These are phyloP conservation scores for Saccharomycopsis babjevae DNA, from an alignment of 805 yeast species.

Conservation along the genomic window DNA sequence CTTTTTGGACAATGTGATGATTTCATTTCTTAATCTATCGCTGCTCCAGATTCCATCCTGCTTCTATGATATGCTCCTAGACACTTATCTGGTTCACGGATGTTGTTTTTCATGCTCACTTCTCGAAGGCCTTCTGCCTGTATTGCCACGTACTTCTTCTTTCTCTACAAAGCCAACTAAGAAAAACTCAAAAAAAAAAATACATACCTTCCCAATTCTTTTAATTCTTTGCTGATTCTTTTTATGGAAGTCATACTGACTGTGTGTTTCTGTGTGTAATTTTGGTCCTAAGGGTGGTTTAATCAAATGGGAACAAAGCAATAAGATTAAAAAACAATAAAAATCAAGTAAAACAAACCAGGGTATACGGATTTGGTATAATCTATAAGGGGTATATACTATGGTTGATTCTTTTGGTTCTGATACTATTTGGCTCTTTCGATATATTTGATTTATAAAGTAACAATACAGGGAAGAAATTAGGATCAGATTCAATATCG, in stretches of 20 bases:
- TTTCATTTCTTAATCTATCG: no score
- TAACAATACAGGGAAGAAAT: neutral
- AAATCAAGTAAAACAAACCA: neutral
- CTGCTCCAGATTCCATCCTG: no score
- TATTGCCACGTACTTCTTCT: no score
- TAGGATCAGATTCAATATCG: neutral
- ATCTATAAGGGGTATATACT: neutral
- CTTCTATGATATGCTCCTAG: no score
- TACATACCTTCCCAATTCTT: slow-evolving; percentile 87
- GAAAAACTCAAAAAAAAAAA: neutral
- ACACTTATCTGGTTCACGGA: no score
- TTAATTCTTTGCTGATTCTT: slow-evolving; percentile 92
- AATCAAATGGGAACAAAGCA: neutral
- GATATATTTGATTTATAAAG: no score
- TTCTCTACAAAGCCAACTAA: neutral
- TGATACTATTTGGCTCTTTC: neutral
- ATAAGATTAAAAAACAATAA: neutral
- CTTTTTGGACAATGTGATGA: no score
- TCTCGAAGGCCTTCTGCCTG: no score
- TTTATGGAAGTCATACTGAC: slow-evolving; percentile 31
- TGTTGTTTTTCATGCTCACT: neutral
- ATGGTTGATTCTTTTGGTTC: neutral
- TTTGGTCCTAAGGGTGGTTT: neutral
- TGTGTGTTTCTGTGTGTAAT: no score
- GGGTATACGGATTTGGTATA: neutral